Evolutionary conservation across 2,329 filamentous ascomycete species (phyloP).

Genomic region (Emydomyces testavorans): DNA sequence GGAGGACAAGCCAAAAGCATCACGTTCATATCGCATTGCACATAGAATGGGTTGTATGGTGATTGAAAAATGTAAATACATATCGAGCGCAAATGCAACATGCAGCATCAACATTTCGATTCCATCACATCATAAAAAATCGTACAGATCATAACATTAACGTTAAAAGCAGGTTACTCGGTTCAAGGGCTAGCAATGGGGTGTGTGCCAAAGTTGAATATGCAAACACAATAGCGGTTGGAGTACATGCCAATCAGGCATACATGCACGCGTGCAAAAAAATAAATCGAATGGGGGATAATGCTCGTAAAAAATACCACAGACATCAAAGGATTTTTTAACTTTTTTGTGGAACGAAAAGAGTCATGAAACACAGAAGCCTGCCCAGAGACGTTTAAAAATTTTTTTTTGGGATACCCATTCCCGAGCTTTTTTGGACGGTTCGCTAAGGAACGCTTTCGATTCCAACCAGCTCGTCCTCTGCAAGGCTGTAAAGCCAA

Average conservation of each 20-base stretch:
- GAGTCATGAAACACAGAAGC: slow-evolving; percentile 1
- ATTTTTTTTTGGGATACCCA: slow-evolving; percentile 6
- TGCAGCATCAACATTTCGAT: slow-evolving; percentile 8
- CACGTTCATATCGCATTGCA: slow-evolving; percentile 5
- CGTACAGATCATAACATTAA: slow-evolving; percentile 17
- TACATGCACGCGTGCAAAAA: background rate
- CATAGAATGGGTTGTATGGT: background rate
- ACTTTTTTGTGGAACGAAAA: slow-evolving; percentile 5
- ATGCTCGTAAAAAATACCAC: slow-evolving; percentile 3
- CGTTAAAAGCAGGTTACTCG: background rate
- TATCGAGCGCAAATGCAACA: slow-evolving; percentile 7
- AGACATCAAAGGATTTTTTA: slow-evolving; percentile 9
- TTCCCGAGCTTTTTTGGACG: slow-evolving; percentile 8
- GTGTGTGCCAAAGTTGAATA: slow-evolving; percentile 1
- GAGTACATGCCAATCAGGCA: background rate
- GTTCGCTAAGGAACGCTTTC: background rate
- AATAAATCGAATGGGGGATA: slow-evolving; percentile 7
- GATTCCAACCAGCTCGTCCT: background rate
- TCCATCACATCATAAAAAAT: slow-evolving; percentile 17
- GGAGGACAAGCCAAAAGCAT: background rate
- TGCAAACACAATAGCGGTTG: background rate
- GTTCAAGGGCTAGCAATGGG: background rate
- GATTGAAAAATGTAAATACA: slow-evolving; percentile 8
- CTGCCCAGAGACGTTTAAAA: slow-evolving; percentile 7
- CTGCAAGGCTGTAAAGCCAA: slow-evolving; percentile 6